phyloP scores from a whole-genome alignment of 108 stramenopile species.

The Parietichytrium sp. region DNA sequence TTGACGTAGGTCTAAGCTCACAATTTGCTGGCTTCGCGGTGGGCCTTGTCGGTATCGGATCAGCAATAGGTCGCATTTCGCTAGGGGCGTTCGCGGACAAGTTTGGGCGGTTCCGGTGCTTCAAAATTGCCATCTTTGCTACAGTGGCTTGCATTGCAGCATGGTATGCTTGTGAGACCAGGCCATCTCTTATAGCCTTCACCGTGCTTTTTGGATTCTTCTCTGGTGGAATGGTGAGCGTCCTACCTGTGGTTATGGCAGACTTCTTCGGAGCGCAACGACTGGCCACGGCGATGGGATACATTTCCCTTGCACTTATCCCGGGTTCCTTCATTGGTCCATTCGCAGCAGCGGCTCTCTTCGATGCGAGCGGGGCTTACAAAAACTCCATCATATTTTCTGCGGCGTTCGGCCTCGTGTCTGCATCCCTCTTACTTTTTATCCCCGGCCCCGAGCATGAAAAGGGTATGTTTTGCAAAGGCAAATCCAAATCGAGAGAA shows the following conservation, averaged over 20 bases:
- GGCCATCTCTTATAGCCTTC: background rate
- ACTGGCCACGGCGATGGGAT: conserved; percentile 18
- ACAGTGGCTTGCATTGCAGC: background rate
- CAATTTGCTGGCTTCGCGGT: conserved; percentile 2
- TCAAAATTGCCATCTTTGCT: background rate
- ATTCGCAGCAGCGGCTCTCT: background rate
- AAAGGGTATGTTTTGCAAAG: no score
- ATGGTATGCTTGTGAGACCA: background rate
- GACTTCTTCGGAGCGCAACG: background rate
- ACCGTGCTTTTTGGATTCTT: conserved; percentile 13
- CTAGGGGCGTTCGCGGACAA: conserved; percentile 22
- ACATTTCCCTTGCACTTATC: background rate
- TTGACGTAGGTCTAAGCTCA: background rate
- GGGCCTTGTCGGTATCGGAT: conserved; percentile 17
- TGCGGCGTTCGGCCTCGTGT: background rate
- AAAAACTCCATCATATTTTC: background rate
- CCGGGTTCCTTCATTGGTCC: conserved; percentile 33
- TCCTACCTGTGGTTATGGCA: conserved; percentile 2
- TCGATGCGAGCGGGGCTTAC: background rate
- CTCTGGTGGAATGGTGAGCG: background rate
- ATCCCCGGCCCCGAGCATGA: no score
- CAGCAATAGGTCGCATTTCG: conserved; percentile 5
- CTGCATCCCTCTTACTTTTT: conserved; percentile 26
- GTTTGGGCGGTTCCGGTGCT: conserved; percentile 2
- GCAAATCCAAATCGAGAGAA: no score